phyloP scores from a whole-genome alignment of 1,139 yeast species.

The Sugiyamaella pinicola region DNA sequence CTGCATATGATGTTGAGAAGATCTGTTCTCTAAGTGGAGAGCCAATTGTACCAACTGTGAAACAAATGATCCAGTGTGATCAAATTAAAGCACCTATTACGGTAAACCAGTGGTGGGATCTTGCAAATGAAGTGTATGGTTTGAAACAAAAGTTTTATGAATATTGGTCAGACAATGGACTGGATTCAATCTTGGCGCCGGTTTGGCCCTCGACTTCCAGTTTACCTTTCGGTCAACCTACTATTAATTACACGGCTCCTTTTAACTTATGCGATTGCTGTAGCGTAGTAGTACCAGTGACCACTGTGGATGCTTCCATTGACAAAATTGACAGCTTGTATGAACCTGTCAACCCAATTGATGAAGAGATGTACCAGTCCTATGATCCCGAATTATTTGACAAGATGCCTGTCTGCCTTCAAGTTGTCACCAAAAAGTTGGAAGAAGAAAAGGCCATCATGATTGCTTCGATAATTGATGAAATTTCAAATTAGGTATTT shows the following conservation, averaged over 20 bases:
- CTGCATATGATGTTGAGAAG: background rate
- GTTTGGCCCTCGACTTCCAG: slow-evolving; percentile 1
- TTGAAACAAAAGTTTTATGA: background rate
- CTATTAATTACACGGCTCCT: slow-evolving; percentile 52
- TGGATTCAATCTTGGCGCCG: background rate
- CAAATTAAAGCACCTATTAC: background rate
- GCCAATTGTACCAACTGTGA: background rate
- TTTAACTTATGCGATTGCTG: slow-evolving; percentile 62
- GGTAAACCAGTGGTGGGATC: slow-evolving; percentile 42
- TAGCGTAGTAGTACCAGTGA: slow-evolving; percentile 61
- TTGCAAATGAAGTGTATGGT: background rate
- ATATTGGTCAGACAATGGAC: background rate
- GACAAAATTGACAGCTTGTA: slow-evolving; percentile 46
- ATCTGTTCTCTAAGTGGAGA: background rate
- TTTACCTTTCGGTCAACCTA: background rate
- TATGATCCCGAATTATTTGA: slow-evolving; percentile 60
- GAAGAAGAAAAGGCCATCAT: slow-evolving; percentile 46
- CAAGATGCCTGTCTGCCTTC: slow-evolving; percentile 68
- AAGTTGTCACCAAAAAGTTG: slow-evolving; percentile 62
- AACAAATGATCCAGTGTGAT: background rate
- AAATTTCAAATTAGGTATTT: background rate
- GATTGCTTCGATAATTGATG: slow-evolving; percentile 7
- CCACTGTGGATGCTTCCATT: slow-evolving; percentile 51
- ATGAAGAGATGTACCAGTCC: slow-evolving; percentile 45
- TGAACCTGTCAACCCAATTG: slow-evolving; percentile 45